These are phyloP conservation scores for Gentiana straminea DNA, from an alignment of 257 asterid species.

Conservation along the genomic window DNA sequence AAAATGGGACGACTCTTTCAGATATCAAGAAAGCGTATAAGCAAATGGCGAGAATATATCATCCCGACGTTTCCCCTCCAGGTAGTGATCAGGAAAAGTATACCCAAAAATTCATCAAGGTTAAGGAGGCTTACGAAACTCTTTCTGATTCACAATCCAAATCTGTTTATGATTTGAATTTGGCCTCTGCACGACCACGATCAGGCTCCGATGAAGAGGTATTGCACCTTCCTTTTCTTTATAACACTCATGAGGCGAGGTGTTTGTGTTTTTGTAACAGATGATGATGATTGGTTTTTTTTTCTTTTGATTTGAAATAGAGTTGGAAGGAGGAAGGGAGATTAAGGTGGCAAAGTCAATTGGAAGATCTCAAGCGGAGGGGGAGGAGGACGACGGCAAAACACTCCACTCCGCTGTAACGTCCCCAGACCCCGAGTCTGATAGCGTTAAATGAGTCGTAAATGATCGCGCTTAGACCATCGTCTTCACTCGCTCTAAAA, in stretches of 20 bases:
- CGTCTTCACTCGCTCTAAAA: too few relatives aligned
- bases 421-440: too few relatives aligned
- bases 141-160: constrained; percentile 38
- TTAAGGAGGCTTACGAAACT: constrained; percentile 44
- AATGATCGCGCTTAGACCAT: too few relatives aligned
- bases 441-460: too few relatives aligned
- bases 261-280: neutral
- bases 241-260: neutral
- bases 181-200: constrained; percentile 18
- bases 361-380: constrained; percentile 28
- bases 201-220: neutral
- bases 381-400: too few relatives aligned
- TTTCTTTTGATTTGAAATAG: too few relatives aligned
- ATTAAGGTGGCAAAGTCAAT: constrained; percentile 33
- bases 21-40: constrained; percentile 58
- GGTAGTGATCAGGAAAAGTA: constrained; percentile 38
- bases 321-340: constrained; percentile 27
- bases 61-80: constrained; percentile 65
- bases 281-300: neutral
- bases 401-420: too few relatives aligned
- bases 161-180: constrained; percentile 39
- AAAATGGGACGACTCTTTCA: constrained; percentile 16
- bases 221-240: neutral
- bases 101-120: constrained; percentile 38
- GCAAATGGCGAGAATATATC: constrained; percentile 41